Evolutionary conservation across 768 basidiomycete species (phyloP).

Genomic region (Lactarius deliciosus): DNA sequence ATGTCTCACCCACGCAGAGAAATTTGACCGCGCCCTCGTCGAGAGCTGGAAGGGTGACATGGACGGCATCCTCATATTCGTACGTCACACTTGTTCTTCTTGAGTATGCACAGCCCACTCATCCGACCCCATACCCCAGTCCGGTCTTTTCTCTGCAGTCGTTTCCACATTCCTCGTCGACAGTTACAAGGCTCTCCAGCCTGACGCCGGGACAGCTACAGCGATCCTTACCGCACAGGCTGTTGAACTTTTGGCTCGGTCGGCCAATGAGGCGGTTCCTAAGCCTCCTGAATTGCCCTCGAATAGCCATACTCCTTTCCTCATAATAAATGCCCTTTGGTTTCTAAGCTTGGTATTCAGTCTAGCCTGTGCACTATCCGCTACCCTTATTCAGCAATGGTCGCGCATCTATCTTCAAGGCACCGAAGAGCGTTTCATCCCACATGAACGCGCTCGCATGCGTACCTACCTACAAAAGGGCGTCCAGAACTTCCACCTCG

Average conservation of each 20-base stretch:
- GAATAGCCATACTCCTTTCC: conserved; percentile 2
- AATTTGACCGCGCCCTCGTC: conserved; percentile 21
- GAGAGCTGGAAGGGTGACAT: conserved; percentile 28
- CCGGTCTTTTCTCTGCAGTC: conserved; percentile 28
- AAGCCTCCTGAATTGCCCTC: background rate
- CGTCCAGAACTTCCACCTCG: conserved; percentile 20
- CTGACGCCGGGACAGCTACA: conserved; percentile 1
- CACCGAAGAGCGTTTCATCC: conserved; percentile 13
- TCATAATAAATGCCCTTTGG: conserved; percentile 27
- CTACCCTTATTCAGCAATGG: conserved; percentile 29
- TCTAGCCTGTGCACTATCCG: conserved; percentile 22
- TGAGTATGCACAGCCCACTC: background rate
- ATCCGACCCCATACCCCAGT: conserved; percentile 7
- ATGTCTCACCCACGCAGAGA: conserved; percentile 21
- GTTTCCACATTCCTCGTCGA: conserved; percentile 24
- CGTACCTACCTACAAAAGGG: conserved; percentile 22
- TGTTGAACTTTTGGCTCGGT: background rate
- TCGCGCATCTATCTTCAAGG: conserved; percentile 26
- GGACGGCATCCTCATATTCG: conserved; percentile 30
- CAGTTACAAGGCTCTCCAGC: conserved; percentile 22
- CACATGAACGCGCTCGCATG: conserved; percentile 20
- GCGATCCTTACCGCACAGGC: conserved; percentile 10
- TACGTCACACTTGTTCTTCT: conserved; percentile 5
- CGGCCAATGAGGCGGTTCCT: background rate
- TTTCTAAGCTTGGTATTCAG: conserved; percentile 27